A percentile compares a stretch with the other conserved stretches of the same genome.
Evolutionary conservation across 495 filamentous ascomycete genomes (phyloP).

Genomic region (Aspergillus conjunctus): DNA sequence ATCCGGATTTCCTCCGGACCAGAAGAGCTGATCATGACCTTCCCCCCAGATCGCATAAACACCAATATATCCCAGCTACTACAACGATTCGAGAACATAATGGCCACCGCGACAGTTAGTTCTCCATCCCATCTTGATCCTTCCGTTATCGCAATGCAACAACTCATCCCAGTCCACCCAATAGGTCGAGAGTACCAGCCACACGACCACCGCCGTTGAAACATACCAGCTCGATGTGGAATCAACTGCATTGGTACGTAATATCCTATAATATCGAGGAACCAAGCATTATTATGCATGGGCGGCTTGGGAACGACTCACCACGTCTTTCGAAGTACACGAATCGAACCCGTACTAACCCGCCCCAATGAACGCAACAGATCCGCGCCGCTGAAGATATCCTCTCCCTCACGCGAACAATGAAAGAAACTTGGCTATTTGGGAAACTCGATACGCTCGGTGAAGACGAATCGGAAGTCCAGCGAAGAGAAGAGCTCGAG

Average conservation of each 20-base stretch:
- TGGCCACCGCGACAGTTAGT: constrained; percentile 57
- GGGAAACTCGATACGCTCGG: constrained; percentile 68
- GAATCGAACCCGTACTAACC: neutral
- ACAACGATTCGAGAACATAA: constrained; percentile 62
- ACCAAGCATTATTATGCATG: too few relatives aligned
- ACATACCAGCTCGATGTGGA: constrained; percentile 66
- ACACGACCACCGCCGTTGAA: constrained; percentile 56
- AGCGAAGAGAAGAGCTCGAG: constrained; percentile 52
- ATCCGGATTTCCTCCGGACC: neutral
- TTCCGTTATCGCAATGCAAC: neutral
- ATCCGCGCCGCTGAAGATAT: constrained; percentile 68
- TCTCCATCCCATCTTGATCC: neutral
- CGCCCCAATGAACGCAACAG: constrained; percentile 34
- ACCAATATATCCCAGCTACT: constrained; percentile 57
- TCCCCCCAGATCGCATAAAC: constrained; percentile 53
- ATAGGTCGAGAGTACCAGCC: constrained; percentile 43
- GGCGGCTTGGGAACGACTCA: constrained; percentile 2
- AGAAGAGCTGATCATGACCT: constrained; percentile 20
- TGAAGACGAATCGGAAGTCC: constrained; percentile 45
- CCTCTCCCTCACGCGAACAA: constrained; percentile 58
- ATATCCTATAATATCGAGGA: neutral
- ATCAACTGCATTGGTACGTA: constrained; percentile 60
- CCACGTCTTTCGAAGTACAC: neutral
- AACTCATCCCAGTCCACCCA: constrained; percentile 4
- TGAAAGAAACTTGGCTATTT: constrained; percentile 78